Base-by-base conservation (phyloP, 2,329 filamentous ascomycete species). In the Stenocarpella maydis region DNA sequence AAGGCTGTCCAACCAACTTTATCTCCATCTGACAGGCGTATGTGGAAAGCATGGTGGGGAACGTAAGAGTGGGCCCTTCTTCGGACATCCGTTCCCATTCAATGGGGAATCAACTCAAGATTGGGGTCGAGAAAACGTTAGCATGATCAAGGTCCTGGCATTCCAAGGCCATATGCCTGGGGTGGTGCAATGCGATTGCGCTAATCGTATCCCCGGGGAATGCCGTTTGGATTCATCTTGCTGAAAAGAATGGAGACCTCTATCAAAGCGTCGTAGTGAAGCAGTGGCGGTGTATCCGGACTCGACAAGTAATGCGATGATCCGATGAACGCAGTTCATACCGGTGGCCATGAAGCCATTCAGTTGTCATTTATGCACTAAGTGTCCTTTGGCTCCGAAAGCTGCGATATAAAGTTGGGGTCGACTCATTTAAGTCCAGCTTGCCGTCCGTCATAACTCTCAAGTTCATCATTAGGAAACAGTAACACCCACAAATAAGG, bases 261-360 rank as follows among this genome's bases (percentile, higher is more conserved):
- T 26, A 10, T 21, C 17, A 28, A 37, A 47, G 7, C 0, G 37
- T 19, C 14, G 28, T 24, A 7, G 15, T 24, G n/a, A 37, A 15
- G 58, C n/a, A 34, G 19, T 43, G 58, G 58, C 37, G 26, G n/a
- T 49, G 14, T 37, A 37, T 26, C 58, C 58, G 58, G 58, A 63
- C 43, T 63, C 14, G 58, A 49, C 58, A 63, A 63, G 43, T 17
- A 37, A 12, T 63, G 58, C 41, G 58, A 49, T 19, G 8, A n/a
- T 49, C 58, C 58, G 58, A 12, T 49, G 10, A 37, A 28, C 15
- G 58, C 28, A 19, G 6, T 49, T 14, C 43, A 21, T 17, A 21
- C 41, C 24, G 47, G 26, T 5, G 7, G 19, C 6, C 19, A 41
- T 45, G 58, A 31, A 34, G 28, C 31, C 28, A n/a, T 9, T 49